phyloP scores from a whole-genome alignment of 164 flowering plant genomes.

The Cinnamomum micranthum region DNA sequence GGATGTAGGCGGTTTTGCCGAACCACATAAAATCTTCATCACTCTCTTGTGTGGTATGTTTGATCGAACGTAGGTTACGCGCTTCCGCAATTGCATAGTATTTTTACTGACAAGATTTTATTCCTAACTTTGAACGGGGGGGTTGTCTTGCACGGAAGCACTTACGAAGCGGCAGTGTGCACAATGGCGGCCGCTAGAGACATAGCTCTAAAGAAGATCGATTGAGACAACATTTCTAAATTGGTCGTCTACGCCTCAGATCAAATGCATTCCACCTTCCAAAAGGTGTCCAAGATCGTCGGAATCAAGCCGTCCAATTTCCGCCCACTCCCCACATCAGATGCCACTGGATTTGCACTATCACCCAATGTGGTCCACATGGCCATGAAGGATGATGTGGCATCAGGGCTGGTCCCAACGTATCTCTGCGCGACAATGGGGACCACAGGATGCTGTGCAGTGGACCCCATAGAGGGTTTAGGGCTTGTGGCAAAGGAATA shows the following conservation, averaged over 20 bases:
- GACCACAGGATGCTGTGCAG: constrained; percentile 53
- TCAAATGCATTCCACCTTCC: constrained; percentile 52
- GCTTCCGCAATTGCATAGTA: too few species aligned
- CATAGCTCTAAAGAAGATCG: constrained; percentile 14
- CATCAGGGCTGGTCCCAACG: constrained; percentile 43
- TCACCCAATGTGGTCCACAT: constrained; percentile 27
- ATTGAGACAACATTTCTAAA: constrained; percentile 18
- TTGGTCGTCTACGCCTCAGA: constrained; percentile 61
- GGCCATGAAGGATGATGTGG: constrained; percentile 8
- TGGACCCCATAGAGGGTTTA: constrained; percentile 41
- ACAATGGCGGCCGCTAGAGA: constrained; percentile 52
- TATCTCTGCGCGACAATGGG: constrained; percentile 52
- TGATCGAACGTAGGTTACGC: too few species aligned
- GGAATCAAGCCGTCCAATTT: constrained; percentile 39
- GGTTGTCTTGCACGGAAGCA: constrained; percentile 56
- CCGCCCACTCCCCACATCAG: constrained; percentile 26
- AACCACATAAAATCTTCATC: too few species aligned
- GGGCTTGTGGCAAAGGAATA: constrained; percentile 33
- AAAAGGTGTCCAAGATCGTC: constrained; percentile 40
- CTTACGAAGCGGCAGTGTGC: constrained; percentile 47
- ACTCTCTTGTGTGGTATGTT: too few species aligned
- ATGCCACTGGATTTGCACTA: constrained; percentile 9
- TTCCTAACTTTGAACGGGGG: constrained; percentile 14
- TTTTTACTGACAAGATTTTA: too few species aligned
- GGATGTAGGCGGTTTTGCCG: too few species aligned